A percentile compares a stretch with the other conserved stretches of the same genome.
These are phyloP conservation scores for Trifolium subterraneum DNA, from an alignment of 306 rosid species.

Conservation along the genomic window DNA sequence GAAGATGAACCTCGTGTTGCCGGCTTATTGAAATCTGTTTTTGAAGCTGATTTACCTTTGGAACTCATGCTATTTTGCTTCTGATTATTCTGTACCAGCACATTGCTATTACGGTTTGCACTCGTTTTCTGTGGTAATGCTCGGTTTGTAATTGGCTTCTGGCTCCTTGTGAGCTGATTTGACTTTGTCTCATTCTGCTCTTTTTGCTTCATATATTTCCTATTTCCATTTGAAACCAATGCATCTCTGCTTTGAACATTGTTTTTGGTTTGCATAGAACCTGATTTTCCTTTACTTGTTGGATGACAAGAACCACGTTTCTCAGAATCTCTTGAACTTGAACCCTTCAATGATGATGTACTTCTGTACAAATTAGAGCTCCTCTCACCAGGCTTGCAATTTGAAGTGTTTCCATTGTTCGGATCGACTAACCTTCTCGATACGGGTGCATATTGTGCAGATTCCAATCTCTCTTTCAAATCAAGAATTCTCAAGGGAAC, in stretches of 20 bases:
- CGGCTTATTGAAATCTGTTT: constrained; percentile 52
- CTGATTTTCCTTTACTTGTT: constrained; percentile 63
- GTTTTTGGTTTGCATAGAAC: constrained; percentile 54
- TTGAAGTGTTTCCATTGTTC: constrained; percentile 41
- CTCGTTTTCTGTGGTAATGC: constrained; percentile 58
- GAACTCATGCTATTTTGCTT: constrained; percentile 70
- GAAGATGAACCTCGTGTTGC: constrained; percentile 46
- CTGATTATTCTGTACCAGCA: constrained; percentile 75
- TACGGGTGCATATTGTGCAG: constrained; percentile 59
- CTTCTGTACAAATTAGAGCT: constrained; percentile 51
- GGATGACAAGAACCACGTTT: constrained; percentile 43
- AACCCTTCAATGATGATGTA: constrained; percentile 49
- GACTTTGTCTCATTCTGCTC: constrained; percentile 58
- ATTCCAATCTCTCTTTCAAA: constrained; percentile 79
- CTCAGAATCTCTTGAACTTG: constrained; percentile 51
- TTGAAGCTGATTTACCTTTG: constrained; percentile 57
- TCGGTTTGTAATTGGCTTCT: constrained; percentile 50
- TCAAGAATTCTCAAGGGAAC: constrained; percentile 77
- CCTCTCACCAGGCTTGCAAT: constrained; percentile 49
- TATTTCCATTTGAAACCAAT: constrained; percentile 47
- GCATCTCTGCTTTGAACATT: constrained; percentile 56
- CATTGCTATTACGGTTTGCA: constrained; percentile 46
- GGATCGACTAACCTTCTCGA: constrained; percentile 41
- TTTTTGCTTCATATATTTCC: constrained; percentile 51
- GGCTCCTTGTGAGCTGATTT: constrained; percentile 57